phyloP scores from a whole-genome alignment of 2,329 filamentous ascomycete genomes.

The Penicillium sp. region DNA sequence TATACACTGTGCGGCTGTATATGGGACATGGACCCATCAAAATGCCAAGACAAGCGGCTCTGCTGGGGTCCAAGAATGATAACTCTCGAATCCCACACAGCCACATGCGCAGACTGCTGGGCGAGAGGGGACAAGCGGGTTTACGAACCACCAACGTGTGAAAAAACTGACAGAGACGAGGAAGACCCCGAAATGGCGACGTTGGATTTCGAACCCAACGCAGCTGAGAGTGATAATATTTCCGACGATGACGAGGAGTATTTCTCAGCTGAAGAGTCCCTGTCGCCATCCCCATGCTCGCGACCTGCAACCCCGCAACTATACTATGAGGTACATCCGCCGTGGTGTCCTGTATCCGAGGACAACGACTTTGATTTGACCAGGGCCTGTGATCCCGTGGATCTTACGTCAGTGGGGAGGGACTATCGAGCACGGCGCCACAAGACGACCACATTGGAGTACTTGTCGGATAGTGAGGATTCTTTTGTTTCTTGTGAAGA shows the following conservation, averaged over 20 bases:
- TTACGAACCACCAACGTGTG: background rate
- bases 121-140: constrained; percentile 5
- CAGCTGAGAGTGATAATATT: background rate
- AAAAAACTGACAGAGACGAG: background rate
- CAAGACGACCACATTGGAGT: background rate
- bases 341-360: background rate
- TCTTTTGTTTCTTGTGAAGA: constrained; percentile 1
- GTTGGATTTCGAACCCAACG: background rate
- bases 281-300: background rate
- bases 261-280: background rate
- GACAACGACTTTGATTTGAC: constrained; percentile 9
- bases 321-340: background rate
- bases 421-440: constrained; percentile 10
- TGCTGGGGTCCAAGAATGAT: constrained; percentile 11
- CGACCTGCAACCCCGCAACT: constrained; percentile 1
- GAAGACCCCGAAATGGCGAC: background rate
- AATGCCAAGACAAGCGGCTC: background rate
- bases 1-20: constrained; percentile 25
- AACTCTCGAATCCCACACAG: constrained; percentile 4
- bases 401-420: background rate
- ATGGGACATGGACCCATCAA: constrained; percentile 8
- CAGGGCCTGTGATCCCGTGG: constrained; percentile 13
- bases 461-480: background rate
- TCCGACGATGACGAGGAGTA: background rate
- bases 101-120: constrained; percentile 19